Percentiles rank a stretch among this genome's conserved stretches.
Evolutionary conservation across 2,329 filamentous ascomycete genomes (phyloP).

Genomic region (Diplodia intermedia): DNA sequence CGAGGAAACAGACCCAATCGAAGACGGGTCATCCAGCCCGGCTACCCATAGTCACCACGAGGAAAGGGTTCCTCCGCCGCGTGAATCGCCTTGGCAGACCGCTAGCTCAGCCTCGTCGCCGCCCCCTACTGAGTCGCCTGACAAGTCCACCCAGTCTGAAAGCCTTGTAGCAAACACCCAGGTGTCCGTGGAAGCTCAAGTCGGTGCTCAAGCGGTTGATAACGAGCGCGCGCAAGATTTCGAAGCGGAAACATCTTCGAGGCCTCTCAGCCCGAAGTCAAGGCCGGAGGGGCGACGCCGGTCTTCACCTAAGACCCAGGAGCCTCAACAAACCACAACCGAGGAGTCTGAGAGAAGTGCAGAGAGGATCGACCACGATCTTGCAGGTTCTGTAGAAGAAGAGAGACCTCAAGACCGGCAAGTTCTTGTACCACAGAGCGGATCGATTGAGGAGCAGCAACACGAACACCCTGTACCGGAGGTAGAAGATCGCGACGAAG

Average conservation of each 20-base stretch:
- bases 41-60: slow-evolving; percentile 4
- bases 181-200: background rate
- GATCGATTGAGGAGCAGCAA: background rate
- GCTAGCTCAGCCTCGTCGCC: slow-evolving; percentile 21
- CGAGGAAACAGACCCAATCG: slow-evolving; percentile 33
- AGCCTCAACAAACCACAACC: background rate
- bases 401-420: background rate
- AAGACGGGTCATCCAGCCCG: slow-evolving; percentile 27
- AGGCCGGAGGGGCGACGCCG: background rate
- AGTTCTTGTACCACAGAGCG: background rate
- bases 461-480: background rate
- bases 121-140: slow-evolving; percentile 12
- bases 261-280: background rate
- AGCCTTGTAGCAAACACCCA: background rate
- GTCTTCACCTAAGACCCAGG: background rate
- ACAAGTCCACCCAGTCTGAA: slow-evolving; percentile 16
- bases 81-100: slow-evolving; percentile 10
- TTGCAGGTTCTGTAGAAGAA: background rate
- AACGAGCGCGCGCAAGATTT: background rate
- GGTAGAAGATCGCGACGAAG: background rate
- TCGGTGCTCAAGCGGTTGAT: too few relatives aligned
- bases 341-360: background rate
- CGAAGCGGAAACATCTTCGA: background rate
- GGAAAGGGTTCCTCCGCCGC: background rate
- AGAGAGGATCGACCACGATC: background rate